Percentiles rank a stretch among this genome's conserved stretches.
These are phyloP conservation scores for Colletotrichum sp. DNA, from an alignment of 2,329 filamentous ascomycete genomes.

Conservation along the genomic window DNA sequence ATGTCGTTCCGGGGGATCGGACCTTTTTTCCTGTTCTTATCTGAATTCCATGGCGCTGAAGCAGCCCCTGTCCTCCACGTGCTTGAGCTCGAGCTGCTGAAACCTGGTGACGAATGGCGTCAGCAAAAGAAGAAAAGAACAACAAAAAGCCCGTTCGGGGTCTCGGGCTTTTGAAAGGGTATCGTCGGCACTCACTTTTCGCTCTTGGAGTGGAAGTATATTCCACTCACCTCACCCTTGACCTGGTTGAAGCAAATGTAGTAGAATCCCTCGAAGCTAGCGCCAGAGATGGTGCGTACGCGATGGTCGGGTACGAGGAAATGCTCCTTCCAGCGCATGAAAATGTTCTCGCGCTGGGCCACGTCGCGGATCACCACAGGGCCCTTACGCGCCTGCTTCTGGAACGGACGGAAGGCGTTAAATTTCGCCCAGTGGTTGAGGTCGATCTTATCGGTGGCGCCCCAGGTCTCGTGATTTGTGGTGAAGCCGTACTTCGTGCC, in stretches of 20 bases:
- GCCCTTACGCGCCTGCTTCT: conserved; percentile 62
- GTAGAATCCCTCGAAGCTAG: conserved; percentile 98
- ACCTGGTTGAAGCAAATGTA: conserved; percentile 99
- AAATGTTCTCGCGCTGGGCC: conserved; percentile 84
- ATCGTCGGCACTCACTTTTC: conserved; percentile 75
- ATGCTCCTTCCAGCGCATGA: conserved; percentile 99
- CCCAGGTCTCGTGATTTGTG: conserved; percentile 89
- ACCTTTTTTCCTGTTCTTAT: conserved; percentile 30
- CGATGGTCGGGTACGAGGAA: conserved; percentile 96
- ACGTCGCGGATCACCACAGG: conserved; percentile 69
- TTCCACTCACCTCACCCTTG: conserved; percentile 84
- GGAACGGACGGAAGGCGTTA: conserved; percentile 79
- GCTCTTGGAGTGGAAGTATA: conserved; percentile 98
- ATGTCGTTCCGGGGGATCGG: background rate
- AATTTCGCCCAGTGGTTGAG: conserved; percentile 94
- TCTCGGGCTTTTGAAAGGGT: background rate
- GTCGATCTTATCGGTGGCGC: conserved; percentile 89
- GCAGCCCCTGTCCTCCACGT: conserved; percentile 84
- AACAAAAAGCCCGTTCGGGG: background rate
- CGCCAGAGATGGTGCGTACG: conserved; percentile 87
- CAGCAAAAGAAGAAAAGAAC: background rate
- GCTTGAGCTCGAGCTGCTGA: conserved; percentile 90
- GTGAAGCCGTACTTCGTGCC: conserved; percentile 93
- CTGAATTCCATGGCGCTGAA: conserved; percentile 85
- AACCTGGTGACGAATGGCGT: conserved; percentile 61